These are phyloP conservation scores for Delonix regia DNA, from an alignment of 306 rosid species.

Conservation along the genomic window DNA sequence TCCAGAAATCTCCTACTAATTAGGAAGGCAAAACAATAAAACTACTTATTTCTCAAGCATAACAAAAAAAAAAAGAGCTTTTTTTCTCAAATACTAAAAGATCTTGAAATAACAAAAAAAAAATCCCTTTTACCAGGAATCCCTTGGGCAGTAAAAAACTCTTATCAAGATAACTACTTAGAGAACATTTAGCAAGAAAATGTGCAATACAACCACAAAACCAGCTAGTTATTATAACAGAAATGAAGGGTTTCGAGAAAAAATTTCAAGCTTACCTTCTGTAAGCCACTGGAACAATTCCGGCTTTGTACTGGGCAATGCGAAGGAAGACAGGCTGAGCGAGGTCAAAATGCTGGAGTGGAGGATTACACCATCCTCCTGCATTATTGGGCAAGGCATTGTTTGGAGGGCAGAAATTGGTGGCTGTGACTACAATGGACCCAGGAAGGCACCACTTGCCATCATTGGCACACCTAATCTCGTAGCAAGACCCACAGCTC, in stretches of 20 bases:
- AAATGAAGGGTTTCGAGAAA: neutral
- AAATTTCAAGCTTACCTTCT: conserved; percentile 56
- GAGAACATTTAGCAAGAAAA: too few relatives aligned
- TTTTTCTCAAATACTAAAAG: too few relatives aligned
- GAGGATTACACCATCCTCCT: conserved; percentile 99
- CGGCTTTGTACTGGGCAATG: conserved; percentile 94
- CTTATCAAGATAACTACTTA: too few relatives aligned
- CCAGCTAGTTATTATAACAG: neutral
- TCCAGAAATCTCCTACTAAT: neutral
- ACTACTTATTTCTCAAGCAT: too few relatives aligned
- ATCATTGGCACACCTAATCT: conserved; percentile 74
- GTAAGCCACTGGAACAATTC: conserved; percentile 88
- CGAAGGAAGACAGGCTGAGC: conserved; percentile 89
- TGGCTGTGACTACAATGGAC: conserved; percentile 93
- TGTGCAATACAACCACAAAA: neutral
- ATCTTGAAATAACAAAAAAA: too few relatives aligned
- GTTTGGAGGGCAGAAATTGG: conserved; percentile 98
- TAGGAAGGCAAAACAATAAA: too few relatives aligned
- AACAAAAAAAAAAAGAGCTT: too few relatives aligned
- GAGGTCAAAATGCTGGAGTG: conserved; percentile 92
- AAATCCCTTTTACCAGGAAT: too few relatives aligned
- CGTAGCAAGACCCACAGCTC: conserved; percentile 93
- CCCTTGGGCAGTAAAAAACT: too few relatives aligned
- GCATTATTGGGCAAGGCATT: conserved; percentile 82
- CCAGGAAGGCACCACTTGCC: conserved; percentile 85